Evolutionary conservation across 2,329 filamentous ascomycete genomes (phyloP).

Genomic region (Trichoderma arundinaceum): DNA sequence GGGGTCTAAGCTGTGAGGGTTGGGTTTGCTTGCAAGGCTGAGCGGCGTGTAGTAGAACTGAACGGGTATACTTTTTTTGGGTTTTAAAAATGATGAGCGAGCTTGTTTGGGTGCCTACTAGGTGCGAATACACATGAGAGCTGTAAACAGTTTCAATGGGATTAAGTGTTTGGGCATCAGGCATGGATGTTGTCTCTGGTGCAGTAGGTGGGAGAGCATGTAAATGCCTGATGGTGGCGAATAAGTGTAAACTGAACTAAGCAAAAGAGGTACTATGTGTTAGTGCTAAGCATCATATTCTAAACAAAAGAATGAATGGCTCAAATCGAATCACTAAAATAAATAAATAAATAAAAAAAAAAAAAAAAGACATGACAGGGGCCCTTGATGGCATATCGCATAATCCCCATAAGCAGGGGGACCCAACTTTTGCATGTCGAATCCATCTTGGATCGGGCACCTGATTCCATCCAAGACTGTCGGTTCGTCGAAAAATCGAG

Average conservation of each 20-base stretch:
- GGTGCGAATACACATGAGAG: background rate
- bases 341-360: background rate
- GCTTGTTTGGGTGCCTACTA: too few species aligned
- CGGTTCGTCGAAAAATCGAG: constrained; percentile 15
- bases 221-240: background rate
- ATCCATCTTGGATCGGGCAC: constrained; percentile 8
- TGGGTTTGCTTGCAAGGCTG: too few species aligned
- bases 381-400: background rate
- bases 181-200: background rate
- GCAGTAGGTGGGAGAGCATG: background rate
- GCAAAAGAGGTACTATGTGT: too few species aligned
- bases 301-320: too few species aligned
- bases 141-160: too few species aligned
- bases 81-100: background rate
- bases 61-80: background rate
- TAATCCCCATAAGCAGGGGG: background rate
- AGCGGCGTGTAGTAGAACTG: background rate
- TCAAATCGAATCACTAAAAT: too few species aligned
- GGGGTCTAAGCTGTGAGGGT: constrained; percentile 39
- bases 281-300: too few species aligned
- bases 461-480: constrained; percentile 10
- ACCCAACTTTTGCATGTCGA: background rate
- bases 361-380: background rate
- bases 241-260: background rate
- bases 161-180: background rate